Conservation (phyloP, 306 rosid species). For the Dryas octopetala region DNA sequence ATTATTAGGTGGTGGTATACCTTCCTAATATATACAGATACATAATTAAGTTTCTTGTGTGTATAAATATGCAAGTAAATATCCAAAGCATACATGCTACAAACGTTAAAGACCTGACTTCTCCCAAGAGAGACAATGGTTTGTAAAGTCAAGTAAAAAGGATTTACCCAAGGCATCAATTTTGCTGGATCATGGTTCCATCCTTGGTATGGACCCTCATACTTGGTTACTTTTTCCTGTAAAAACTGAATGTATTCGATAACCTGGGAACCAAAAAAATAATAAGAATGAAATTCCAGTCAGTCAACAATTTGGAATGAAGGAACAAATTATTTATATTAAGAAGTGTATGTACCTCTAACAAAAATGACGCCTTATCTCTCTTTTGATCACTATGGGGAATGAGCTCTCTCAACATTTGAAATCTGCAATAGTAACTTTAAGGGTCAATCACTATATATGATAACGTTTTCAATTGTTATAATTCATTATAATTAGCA, state of each 20-base stretch:
- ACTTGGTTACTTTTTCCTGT: slow-evolving; percentile 82
- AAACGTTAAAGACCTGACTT: background rate
- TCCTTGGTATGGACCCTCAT: slow-evolving; percentile 75
- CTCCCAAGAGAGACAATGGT: background rate
- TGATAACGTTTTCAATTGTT: too few relatives aligned
- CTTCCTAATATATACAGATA: background rate
- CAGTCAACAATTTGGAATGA: background rate
- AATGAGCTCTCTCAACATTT: slow-evolving; percentile 86
- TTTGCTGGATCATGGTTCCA: slow-evolving; percentile 71
- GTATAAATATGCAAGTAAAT: background rate
- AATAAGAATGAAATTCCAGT: slow-evolving; percentile 5
- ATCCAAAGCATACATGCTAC: background rate
- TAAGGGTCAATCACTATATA: background rate
- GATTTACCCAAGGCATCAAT: slow-evolving; percentile 74
- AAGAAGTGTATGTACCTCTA: slow-evolving; percentile 59
- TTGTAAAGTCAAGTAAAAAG: slow-evolving; percentile 11
- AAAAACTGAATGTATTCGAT: slow-evolving; percentile 88
- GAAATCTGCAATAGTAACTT: slow-evolving; percentile 62
- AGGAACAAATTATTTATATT: background rate
- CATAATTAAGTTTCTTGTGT: background rate
- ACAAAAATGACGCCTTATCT: slow-evolving; percentile 93
- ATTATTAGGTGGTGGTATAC: too few relatives aligned
- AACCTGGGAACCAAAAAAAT: slow-evolving; percentile 50
- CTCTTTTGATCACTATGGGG: slow-evolving; percentile 98
- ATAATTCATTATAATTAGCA: background rate